Evolutionary conservation across 108 stramenopile species (phyloP).

Genomic region (Cylindrotheca fusiformis): DNA sequence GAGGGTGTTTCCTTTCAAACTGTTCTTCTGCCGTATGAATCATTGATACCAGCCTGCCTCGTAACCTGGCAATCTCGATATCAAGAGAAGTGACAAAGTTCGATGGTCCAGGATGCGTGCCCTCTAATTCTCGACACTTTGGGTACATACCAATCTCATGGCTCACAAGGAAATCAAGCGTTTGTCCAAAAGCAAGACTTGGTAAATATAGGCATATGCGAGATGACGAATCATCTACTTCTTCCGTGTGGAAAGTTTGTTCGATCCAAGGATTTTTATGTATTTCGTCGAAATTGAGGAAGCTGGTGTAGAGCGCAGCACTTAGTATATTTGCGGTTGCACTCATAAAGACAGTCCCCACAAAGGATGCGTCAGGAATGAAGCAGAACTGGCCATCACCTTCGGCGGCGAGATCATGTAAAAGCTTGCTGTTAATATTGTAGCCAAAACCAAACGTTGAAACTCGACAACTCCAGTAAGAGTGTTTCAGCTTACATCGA

Average conservation of each 20-base stretch:
- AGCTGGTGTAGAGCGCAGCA: background rate
- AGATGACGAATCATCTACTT: background rate
- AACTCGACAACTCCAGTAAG: conserved; percentile 8
- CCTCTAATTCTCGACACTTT: background rate
- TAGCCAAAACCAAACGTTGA: conserved; percentile 44
- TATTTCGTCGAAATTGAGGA: background rate
- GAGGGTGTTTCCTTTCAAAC: background rate
- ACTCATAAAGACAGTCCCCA: conserved; percentile 34
- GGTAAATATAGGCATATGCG: background rate
- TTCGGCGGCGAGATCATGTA: conserved; percentile 14
- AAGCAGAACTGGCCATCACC: conserved; percentile 30
- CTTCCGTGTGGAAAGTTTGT: background rate
- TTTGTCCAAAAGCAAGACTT: background rate
- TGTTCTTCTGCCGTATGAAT: background rate
- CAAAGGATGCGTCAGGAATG: conserved; percentile 36
- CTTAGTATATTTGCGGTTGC: conserved; percentile 2
- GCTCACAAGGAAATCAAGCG: background rate
- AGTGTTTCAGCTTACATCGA: conserved; percentile 15
- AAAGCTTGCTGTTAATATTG: conserved; percentile 20
- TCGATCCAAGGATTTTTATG: background rate
- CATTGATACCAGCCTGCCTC: background rate
- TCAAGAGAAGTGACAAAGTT: background rate
- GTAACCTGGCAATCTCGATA: background rate
- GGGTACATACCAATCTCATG: background rate
- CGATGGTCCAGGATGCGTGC: background rate